Base-by-base conservation (phyloP, 2,329 filamentous ascomycete species). In the Dichotomopilus funicola region DNA sequence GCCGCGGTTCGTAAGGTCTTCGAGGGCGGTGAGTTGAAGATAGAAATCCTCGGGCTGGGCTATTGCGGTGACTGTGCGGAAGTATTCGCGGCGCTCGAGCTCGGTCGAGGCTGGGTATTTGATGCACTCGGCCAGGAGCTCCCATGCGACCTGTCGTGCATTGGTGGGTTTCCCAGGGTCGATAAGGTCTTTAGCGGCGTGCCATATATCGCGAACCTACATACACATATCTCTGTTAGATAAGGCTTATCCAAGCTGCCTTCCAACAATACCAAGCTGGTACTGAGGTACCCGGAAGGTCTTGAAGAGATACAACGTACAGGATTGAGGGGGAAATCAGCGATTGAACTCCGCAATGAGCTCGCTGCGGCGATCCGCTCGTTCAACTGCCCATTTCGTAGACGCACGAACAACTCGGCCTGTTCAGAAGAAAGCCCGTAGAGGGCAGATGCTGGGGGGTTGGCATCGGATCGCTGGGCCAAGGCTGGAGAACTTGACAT, bases 21-120 rank as follows among this genome's bases (percentile, higher is more conserved):
- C 75, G 19, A 88, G 73, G 12, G 83, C 79, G 35, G 76, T 76
- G n/a, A 88, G 77, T 66, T 87, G 85, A 5, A 86, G 70, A 64
- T 84, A 77, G 60, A 87, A 87, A 65, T 88, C 85, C 40, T 86
- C 81, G 1, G 78, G 73, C 58, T 79, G 75, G 34, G 78, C 78
- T 8, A 76, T 71, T 6, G 75, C 75, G 10, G 81, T 79, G 37
- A 88, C 72, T 0, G 83, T 82, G 60, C 79, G 75, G 63, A 87
- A 88, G 63, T 83, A 86, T 60, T 84, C 81, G 60, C 79, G 77
- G 48, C 85, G 78, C 67, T 88, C 85, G 35, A 86, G 75, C 61
- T 85, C 82, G n/a, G 82, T 85, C 5, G 82, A 81, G 5, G 78
- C 76, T 5, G 75, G 70, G 65, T 86, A 80, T 63, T 82, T 81